These are phyloP conservation scores for Thermothelomyces thermophilus DNA, from an alignment of 2,329 filamentous ascomycete species.

Conservation along the genomic window DNA sequence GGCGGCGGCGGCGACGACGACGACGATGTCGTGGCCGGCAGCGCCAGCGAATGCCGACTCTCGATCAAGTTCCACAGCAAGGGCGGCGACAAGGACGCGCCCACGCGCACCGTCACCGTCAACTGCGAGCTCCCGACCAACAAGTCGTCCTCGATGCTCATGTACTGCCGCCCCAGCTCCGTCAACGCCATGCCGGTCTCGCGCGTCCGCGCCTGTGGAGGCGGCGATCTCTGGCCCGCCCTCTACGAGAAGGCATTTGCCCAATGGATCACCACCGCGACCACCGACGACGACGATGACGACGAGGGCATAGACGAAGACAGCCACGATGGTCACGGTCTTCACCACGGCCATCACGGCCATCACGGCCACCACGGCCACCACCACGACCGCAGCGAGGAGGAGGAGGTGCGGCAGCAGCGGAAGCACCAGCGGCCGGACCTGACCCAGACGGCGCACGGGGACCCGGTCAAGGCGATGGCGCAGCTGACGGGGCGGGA, in stretches of 20 bases:
- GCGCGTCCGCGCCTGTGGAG: constrained; percentile 8
- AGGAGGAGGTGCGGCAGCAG: too few relatives aligned
- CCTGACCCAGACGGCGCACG: constrained; percentile 35
- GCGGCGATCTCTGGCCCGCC: constrained; percentile 38
- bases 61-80: constrained; percentile 38
- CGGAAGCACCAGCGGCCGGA: constrained; percentile 30
- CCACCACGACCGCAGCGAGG: too few relatives aligned
- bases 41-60: constrained; percentile 19
- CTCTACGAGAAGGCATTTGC: constrained; percentile 44
- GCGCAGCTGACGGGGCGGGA: constrained; percentile 32
- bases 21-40: too few relatives aligned
- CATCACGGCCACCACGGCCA: too few relatives aligned
- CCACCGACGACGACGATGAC: too few relatives aligned
- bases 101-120: constrained; percentile 31
- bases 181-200: neutral
- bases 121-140: constrained; percentile 39
- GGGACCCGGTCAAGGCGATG: constrained; percentile 41
- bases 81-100: constrained; percentile 34
- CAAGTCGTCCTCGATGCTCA: constrained; percentile 37
- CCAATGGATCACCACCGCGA: constrained; percentile 38
- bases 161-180: constrained; percentile 38
- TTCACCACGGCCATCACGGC: too few relatives aligned
- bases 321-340: too few relatives aligned
- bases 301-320: too few relatives aligned
- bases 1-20: too few relatives aligned